Percentiles rank a stretch among this genome's conserved stretches.
phyloP scores from a whole-genome alignment of 2,329 filamentous ascomycete species.

The Neonectria sp. region DNA sequence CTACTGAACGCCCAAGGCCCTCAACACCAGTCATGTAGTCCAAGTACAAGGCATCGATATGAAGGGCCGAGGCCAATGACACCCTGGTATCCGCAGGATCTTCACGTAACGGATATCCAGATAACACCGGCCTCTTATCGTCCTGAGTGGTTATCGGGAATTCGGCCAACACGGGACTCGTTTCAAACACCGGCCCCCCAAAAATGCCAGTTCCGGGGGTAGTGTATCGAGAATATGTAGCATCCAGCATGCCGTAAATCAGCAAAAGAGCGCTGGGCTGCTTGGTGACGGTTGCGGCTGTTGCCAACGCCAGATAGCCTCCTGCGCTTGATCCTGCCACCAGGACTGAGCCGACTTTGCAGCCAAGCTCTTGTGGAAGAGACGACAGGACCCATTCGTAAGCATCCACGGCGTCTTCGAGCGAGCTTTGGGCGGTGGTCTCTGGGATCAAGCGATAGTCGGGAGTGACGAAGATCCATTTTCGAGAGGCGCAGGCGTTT shows the following conservation, averaged over 20 bases:
- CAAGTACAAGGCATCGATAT: conserved; percentile 38
- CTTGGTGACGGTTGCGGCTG: conserved; percentile 5
- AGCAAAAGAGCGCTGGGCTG: conserved; percentile 34
- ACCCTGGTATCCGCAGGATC: conserved; percentile 10
- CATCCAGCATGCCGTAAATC: conserved; percentile 42
- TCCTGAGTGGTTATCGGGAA: conserved; percentile 21
- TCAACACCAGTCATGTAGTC: conserved; percentile 41
- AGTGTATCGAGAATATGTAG: conserved; percentile 28
- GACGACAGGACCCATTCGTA: conserved; percentile 39
- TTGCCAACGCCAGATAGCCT: conserved; percentile 37
- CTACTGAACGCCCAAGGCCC: conserved; percentile 26
- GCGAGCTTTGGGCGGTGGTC: conserved; percentile 35
- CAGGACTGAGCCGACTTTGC: conserved; percentile 29
- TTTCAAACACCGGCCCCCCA: conserved; percentile 26
- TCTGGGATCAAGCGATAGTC: conserved; percentile 44
- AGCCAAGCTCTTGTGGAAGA: conserved; percentile 21
- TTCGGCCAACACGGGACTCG: conserved; percentile 21
- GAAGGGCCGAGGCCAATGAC: conserved; percentile 34
- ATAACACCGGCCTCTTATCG: conserved; percentile 30
- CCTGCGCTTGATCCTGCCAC: conserved; percentile 42
- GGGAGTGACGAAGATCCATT: conserved; percentile 43
- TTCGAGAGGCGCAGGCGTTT: conserved; percentile 35
- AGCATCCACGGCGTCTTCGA: conserved; percentile 38
- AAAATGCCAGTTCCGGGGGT: conserved; percentile 36
- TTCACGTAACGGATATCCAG: conserved; percentile 16